A percentile compares a stretch with the other conserved stretches of the same genome.
Conservation (phyloP, 257 asterid species). For the Cynanchum wilfordii region DNA sequence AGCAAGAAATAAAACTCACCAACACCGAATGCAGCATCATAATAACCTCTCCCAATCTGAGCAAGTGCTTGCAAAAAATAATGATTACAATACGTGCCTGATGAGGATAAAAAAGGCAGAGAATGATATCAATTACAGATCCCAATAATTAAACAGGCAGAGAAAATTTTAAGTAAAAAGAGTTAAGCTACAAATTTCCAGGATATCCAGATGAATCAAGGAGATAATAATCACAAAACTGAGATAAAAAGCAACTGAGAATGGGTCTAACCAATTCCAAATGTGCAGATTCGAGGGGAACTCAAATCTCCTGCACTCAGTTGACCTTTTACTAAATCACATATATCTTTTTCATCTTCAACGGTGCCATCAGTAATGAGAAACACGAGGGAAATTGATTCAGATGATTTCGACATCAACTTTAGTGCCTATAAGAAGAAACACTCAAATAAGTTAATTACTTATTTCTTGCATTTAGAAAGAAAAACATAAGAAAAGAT, state of each 20-base stretch:
- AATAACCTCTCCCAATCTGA: conserved; percentile 75
- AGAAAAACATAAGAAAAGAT: background rate
- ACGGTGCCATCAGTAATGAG: conserved; percentile 85
- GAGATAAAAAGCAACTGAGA: conserved; percentile 5
- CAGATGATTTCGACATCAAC: conserved; percentile 48
- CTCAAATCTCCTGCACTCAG: conserved; percentile 46
- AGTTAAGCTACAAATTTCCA: background rate
- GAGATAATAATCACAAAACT: background rate
- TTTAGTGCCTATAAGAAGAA: conserved; percentile 56
- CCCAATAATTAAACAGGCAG: background rate
- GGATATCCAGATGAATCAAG: background rate
- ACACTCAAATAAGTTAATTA: background rate
- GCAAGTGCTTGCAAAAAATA: conserved; percentile 91
- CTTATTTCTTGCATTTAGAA: background rate
- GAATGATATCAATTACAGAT: conserved; percentile 5
- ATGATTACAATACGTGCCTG: conserved; percentile 80
- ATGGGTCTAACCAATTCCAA: conserved; percentile 63
- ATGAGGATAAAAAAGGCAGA: background rate
- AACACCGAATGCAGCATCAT: conserved; percentile 63
- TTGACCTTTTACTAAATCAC: conserved; percentile 40
- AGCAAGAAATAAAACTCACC: conserved; percentile 37
- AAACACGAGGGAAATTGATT: conserved; percentile 48
- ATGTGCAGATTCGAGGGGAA: conserved; percentile 70
- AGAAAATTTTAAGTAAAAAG: background rate
- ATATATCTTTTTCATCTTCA: conserved; percentile 74